Conservation (phyloP, 345 rosid species). For the Citrus sinensis region DNA sequence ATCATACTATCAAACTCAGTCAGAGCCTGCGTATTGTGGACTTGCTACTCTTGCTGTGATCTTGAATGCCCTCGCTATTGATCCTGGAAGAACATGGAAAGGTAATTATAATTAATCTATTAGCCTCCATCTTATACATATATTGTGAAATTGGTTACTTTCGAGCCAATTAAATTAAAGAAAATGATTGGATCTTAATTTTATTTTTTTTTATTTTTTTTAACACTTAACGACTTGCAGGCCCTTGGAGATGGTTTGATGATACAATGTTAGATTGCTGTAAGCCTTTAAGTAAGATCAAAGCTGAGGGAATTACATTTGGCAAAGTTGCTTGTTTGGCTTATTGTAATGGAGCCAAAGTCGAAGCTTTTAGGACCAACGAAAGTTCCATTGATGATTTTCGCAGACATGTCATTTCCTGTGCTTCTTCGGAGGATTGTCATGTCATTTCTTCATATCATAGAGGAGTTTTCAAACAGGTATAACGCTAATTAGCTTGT, state of each 20-base stretch:
- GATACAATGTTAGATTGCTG: slow-evolving; percentile 42
- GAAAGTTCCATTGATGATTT: slow-evolving; percentile 22
- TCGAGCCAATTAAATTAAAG: too few relatives aligned
- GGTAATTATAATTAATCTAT: slow-evolving; percentile 11
- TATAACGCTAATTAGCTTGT: background rate
- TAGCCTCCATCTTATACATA: too few relatives aligned
- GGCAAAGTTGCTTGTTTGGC: slow-evolving; percentile 38
- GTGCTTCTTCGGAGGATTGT: slow-evolving; percentile 23
- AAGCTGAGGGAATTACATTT: slow-evolving; percentile 27
- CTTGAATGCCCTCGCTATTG: slow-evolving; percentile 42
- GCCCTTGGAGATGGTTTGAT: slow-evolving; percentile 43
- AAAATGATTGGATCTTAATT: too few relatives aligned
- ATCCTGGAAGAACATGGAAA: slow-evolving; percentile 42
- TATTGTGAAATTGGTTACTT: background rate
- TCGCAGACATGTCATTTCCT: slow-evolving; percentile 18
- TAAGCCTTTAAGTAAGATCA: slow-evolving; percentile 27
- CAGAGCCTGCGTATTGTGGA: slow-evolving; percentile 46
- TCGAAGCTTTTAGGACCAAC: slow-evolving; percentile 24
- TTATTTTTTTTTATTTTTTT: too few relatives aligned
- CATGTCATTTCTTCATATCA: slow-evolving; percentile 29
- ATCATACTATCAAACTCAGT: slow-evolving; percentile 41
- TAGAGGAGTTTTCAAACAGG: slow-evolving; percentile 33
- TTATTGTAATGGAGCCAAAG: slow-evolving; percentile 32
- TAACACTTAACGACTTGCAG: slow-evolving; percentile 2
- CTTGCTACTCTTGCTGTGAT: slow-evolving; percentile 37